Percentiles rank a stretch among this genome's conserved stretches.
Evolutionary conservation across 2,329 filamentous ascomycete genomes (phyloP).

Genomic region (Teratosphaeria pseudoeucalypti): DNA sequence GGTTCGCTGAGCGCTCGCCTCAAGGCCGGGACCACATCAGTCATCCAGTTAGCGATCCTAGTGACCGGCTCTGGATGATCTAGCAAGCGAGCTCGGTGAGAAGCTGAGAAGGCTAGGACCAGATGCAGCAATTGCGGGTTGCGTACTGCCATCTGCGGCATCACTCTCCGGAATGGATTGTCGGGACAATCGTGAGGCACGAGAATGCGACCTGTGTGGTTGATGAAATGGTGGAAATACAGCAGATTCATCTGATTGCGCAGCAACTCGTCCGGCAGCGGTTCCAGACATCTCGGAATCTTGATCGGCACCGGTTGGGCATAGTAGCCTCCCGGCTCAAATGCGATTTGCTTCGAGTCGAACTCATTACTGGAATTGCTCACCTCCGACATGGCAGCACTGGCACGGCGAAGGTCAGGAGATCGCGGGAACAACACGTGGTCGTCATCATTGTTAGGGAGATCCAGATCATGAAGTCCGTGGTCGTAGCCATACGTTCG

Average conservation of each 20-base stretch:
- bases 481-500: constrained; percentile 59
- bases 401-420: constrained; percentile 19
- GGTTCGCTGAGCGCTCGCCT: constrained; percentile 47
- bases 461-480: constrained; percentile 58
- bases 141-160: constrained; percentile 57
- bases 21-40: constrained; percentile 65
- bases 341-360: constrained; percentile 35
- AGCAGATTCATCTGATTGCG: constrained; percentile 74
- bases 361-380: constrained; percentile 16
- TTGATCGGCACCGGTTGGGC: constrained; percentile 55
- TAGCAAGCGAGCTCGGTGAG: constrained; percentile 65
- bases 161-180: constrained; percentile 50
- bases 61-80: constrained; percentile 63
- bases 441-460: constrained; percentile 60
- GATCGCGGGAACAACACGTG: constrained; percentile 45
- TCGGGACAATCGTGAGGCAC: constrained; percentile 52
- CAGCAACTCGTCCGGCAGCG: constrained; percentile 46
- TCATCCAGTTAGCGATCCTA: constrained; percentile 70
- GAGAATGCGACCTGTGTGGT: constrained; percentile 63
- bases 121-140: constrained; percentile 66
- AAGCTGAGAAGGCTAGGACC: constrained; percentile 73
- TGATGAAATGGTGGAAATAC: constrained; percentile 64
- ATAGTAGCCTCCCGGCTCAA: constrained; percentile 58
- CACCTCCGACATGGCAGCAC: constrained; percentile 20
- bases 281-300: constrained; percentile 47